Base-by-base conservation (phyloP, 306 rosid species). In the Cucumis sativus region DNA sequence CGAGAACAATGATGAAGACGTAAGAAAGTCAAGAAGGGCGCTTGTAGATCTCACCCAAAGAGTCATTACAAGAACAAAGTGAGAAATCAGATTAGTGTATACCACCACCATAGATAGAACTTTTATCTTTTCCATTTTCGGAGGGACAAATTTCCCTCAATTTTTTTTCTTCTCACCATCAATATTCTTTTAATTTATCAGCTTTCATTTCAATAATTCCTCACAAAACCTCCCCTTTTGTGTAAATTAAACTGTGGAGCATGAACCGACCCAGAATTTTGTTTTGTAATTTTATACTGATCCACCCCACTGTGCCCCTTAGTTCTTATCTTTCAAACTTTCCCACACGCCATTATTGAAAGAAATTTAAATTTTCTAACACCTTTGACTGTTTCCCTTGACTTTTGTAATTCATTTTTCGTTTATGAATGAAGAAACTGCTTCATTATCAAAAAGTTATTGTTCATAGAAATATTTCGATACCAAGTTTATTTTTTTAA, bases 21-120 rank as follows among this genome's bases (percentile, higher is more conserved):
- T 95, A 14, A 82, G 80, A 84, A 88, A 74, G 56, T 95, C 99
- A 49, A 90, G 99, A 85, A 88, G 85, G 79, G 99, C 99, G 9
- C 92, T 95, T 4, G 67, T 89, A 70, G 97, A 95, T 83, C 95
- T 95, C 77, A 84, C 99, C 49, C 89, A 92, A 3, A 86, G 81
- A 82, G 99, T 92, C 90, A 80, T 90, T 77, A 87, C 90, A 83
- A 88, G 99, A 86, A 92, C 77, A 58, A 95, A 95, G 79, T 92
- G 89, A 89, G 40, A 45, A 49, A 71, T 71, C 59, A 49, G 59
- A 21, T 15, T 47, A 25, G 75, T 70, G 58, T 49, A 49, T 16
- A 67, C 57, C 41, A 21, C 37, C 35, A 68, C 4, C 75, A 47
- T 45, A 68, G 57, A 12, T 68, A 45, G 37, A n/a, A 68, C 37